phyloP scores from a whole-genome alignment of 768 basidiomycete species.

The Phaffia tasmanica region DNA sequence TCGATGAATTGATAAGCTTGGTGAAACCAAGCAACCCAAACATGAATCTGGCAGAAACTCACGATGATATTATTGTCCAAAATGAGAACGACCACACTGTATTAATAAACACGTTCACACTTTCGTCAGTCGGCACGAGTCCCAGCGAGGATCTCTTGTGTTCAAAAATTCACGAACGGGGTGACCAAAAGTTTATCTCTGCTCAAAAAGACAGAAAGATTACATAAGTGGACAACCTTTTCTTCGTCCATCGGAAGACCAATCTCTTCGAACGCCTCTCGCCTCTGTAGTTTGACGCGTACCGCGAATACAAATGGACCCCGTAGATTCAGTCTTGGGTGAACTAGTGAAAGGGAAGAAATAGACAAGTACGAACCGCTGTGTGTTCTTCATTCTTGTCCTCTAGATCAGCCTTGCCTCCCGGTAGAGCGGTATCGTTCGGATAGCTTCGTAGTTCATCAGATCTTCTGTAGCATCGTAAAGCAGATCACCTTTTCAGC shows the following conservation, averaged over 20 bases:
- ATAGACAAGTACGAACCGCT: constrained; percentile 48
- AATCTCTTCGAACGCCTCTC: constrained; percentile 89
- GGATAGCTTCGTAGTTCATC: constrained; percentile 63
- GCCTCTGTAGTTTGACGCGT: constrained; percentile 45
- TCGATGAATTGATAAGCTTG: not conserved
- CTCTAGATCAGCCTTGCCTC: constrained; percentile 62
- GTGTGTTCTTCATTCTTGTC: constrained; percentile 66
- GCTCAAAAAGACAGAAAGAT: constrained; percentile 67
- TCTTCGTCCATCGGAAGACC: constrained; percentile 62
- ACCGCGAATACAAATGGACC: not conserved
- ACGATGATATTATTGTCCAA: too few species aligned
- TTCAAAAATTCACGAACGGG: constrained; percentile 50
- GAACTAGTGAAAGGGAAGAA: too few species aligned
- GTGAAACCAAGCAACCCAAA: too few species aligned
- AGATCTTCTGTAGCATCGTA: constrained; percentile 58
- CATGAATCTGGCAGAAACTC: too few species aligned
- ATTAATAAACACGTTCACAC: too few species aligned
- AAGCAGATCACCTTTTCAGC: constrained; percentile 31
- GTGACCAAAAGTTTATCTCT: constrained; percentile 64
- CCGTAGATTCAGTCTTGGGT: too few species aligned
- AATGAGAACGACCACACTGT: too few species aligned
- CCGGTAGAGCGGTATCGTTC: constrained; percentile 78
- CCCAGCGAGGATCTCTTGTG: not conserved
- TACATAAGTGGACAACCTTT: constrained; percentile 63
- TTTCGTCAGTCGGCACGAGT: too few species aligned